phyloP scores from a whole-genome alignment of 2,329 filamentous ascomycete genomes.

The Sordariomycetes sp. region DNA sequence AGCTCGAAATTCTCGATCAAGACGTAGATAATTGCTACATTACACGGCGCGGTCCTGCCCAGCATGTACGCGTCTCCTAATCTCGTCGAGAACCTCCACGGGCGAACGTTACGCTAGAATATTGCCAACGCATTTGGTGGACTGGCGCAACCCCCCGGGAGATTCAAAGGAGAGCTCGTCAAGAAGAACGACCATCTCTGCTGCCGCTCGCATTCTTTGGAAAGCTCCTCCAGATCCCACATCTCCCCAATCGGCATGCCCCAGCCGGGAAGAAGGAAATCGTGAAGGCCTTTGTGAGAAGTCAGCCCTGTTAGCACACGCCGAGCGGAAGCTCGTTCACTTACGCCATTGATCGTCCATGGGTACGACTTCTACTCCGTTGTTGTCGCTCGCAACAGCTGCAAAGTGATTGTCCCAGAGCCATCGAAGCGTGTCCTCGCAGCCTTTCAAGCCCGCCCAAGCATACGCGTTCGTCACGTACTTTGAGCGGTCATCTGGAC shows the following conservation, averaged over 20 bases:
- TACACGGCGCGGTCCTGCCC: no score
- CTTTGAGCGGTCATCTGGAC: slow-evolving; percentile 27
- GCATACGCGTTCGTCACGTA: slow-evolving; percentile 32
- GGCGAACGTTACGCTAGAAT: not conserved
- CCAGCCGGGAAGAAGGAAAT: slow-evolving; percentile 10
- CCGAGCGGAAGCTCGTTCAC: slow-evolving; percentile 22
- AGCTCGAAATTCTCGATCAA: no score
- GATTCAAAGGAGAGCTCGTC: slow-evolving; percentile 3
- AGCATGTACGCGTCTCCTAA: no score
- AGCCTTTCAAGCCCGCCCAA: slow-evolving; percentile 29
- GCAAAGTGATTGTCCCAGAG: slow-evolving; percentile 36
- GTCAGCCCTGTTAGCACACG: not conserved
- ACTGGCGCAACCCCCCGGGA: not conserved
- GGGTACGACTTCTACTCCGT: slow-evolving; percentile 56
- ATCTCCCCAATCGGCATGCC: slow-evolving; percentile 12
- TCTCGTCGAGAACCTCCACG: no score
- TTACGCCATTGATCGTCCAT: slow-evolving; percentile 16
- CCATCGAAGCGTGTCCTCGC: slow-evolving; percentile 28
- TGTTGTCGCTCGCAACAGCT: slow-evolving; percentile 36
- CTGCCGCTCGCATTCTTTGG: slow-evolving; percentile 3
- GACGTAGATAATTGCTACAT: no score
- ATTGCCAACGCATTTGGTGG: not conserved
- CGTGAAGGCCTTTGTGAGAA: slow-evolving; percentile 7
- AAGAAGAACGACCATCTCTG: slow-evolving; percentile 9
- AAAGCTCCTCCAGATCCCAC: slow-evolving; percentile 9